Percentiles rank a stretch among this genome's conserved stretches.
These are phyloP conservation scores for Penicillium maclennaniae DNA, from an alignment of 495 filamentous ascomycete genomes.

Conservation along the genomic window DNA sequence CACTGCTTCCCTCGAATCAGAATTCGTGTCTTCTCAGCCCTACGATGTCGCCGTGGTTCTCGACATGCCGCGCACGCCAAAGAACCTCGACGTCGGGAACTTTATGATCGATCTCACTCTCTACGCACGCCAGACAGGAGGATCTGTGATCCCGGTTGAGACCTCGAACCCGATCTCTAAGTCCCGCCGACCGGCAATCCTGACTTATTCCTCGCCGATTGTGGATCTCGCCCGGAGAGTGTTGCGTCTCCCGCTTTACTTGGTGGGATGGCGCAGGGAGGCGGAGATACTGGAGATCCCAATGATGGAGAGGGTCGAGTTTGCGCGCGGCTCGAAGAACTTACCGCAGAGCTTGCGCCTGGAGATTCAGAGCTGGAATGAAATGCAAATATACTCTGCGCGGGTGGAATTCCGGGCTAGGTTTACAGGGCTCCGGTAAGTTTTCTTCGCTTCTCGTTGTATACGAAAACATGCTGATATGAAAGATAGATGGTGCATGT, in stretches of 20 bases:
- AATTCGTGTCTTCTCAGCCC: slow-evolving; percentile 42
- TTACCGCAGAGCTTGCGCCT: slow-evolving; percentile 57
- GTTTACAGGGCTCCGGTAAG: slow-evolving; percentile 63
- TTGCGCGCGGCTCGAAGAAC: slow-evolving; percentile 52
- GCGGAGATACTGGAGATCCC: slow-evolving; percentile 56
- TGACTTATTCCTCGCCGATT: slow-evolving; percentile 63
- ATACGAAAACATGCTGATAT: slow-evolving; percentile 6
- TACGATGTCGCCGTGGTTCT: slow-evolving; percentile 71
- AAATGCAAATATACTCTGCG: slow-evolving; percentile 71
- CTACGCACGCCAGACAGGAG: slow-evolving; percentile 37
- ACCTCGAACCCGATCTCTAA: slow-evolving; percentile 33
- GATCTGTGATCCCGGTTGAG: slow-evolving; percentile 20
- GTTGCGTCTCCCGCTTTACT: slow-evolving; percentile 55
- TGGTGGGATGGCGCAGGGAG: slow-evolving; percentile 53
- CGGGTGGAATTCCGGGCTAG: slow-evolving; percentile 64
- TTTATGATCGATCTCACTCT: slow-evolving; percentile 89
- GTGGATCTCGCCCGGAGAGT: slow-evolving; percentile 48
- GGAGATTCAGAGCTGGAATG: slow-evolving; percentile 61
- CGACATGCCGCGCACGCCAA: slow-evolving; percentile 61
- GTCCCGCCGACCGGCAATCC: slow-evolving; percentile 58
- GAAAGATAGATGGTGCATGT: slow-evolving; percentile 69
- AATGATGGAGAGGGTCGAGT: slow-evolving; percentile 69
- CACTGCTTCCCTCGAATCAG: slow-evolving; percentile 33
- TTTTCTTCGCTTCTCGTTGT: not conserved
- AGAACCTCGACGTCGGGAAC: slow-evolving; percentile 63